These are phyloP conservation scores for Pilatotrama ljubarskyi DNA, from an alignment of 768 basidiomycete genomes.

Conservation along the genomic window DNA sequence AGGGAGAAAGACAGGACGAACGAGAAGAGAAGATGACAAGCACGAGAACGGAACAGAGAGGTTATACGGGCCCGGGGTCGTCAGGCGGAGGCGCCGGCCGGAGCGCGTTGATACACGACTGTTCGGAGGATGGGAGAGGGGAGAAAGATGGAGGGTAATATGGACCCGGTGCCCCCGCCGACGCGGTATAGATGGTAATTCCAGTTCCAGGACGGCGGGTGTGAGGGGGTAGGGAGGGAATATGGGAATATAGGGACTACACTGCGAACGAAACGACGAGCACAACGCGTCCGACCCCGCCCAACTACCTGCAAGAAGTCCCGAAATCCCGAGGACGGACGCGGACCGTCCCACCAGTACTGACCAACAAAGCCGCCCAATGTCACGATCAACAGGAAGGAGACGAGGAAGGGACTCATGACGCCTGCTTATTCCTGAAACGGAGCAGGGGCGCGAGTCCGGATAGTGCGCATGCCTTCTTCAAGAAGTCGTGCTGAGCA, in stretches of 20 bases:
- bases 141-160: background rate
- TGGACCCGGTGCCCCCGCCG: background rate
- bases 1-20: background rate
- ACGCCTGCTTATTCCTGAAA: conserved; percentile 67
- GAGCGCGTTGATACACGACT: background rate
- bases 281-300: background rate
- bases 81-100: background rate
- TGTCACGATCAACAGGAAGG: background rate
- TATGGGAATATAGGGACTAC: background rate
- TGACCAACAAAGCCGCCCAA: background rate
- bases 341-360: conserved; percentile 3
- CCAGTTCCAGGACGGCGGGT: conserved; percentile 2
- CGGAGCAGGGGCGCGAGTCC: conserved; percentile 85
- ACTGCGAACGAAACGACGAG: conserved; percentile 2
- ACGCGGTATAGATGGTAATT: conserved; percentile 17
- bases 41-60: conserved; percentile 9
- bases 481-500: conserved; percentile 87
- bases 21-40: conserved; percentile 16
- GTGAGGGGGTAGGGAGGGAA: conserved; percentile 21
- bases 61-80: background rate
- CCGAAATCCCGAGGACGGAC: conserved; percentile 12
- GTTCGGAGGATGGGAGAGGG: background rate
- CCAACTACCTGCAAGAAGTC: background rate
- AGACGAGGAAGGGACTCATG: conserved; percentile 25
- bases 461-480: conserved; percentile 79